Conservation (phyloP, 306 rosid genomes). For the Mucuna pruriens region DNA sequence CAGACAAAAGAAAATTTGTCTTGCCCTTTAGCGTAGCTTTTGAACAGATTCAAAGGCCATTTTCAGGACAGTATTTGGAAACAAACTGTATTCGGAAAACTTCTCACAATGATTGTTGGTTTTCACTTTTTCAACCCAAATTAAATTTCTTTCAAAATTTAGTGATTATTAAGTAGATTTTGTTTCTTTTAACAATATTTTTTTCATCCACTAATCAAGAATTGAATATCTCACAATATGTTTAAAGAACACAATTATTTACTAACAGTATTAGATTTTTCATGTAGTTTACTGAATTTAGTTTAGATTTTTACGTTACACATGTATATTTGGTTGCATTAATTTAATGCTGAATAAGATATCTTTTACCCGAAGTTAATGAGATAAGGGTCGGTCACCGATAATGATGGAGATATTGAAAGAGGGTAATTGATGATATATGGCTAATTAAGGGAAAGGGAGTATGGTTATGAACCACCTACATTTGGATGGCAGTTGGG, state of each 20-base stretch:
- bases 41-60: constrained; percentile 15
- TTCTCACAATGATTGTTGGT: neutral
- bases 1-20: neutral
- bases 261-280: no score
- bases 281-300: neutral
- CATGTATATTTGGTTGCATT: neutral
- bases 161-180: no score
- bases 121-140: no score
- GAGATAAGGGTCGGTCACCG: neutral
- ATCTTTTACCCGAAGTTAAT: neutral
- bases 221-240: no score
- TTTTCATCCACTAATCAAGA: no score
- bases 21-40: neutral
- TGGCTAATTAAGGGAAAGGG: neutral
- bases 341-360: neutral
- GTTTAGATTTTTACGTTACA: neutral
- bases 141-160: no score
- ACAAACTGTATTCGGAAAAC: neutral
- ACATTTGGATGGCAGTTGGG: neutral
- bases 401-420: neutral
- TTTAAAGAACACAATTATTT: no score
- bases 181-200: no score
- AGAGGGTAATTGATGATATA: neutral
- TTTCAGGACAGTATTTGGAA: neutral
- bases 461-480: neutral